A percentile compares a stretch with the other conserved stretches of the same genome.
Conservation (phyloP, 2,329 filamentous ascomycete species). For the Tetracladium maxilliforme region DNA sequence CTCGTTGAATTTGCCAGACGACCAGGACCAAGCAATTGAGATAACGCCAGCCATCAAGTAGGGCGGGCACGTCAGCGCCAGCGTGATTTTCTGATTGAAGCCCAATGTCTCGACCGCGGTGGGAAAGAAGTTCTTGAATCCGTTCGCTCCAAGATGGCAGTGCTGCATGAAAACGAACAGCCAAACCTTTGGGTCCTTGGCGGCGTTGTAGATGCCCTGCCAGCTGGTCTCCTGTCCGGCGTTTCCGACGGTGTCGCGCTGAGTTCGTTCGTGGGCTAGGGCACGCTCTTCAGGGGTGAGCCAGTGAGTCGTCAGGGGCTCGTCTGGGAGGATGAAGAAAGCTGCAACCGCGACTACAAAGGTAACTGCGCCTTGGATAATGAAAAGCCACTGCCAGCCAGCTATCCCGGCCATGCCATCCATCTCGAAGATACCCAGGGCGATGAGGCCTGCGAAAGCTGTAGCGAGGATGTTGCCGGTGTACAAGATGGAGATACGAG, state of each 20-base stretch:
- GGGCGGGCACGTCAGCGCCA: constrained; percentile 25
- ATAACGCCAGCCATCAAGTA: constrained; percentile 21
- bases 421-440: constrained; percentile 53
- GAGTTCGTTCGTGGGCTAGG: constrained; percentile 20
- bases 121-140: constrained; percentile 24
- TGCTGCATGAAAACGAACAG: constrained; percentile 30
- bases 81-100: constrained; percentile 21
- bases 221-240: constrained; percentile 16
- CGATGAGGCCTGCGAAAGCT: constrained; percentile 37
- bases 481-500: constrained; percentile 28
- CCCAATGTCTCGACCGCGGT: constrained; percentile 20
- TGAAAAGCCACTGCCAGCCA: constrained; percentile 55
- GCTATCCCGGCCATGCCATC: constrained; percentile 37
- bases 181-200: constrained; percentile 24
- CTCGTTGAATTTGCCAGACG: constrained; percentile 19
- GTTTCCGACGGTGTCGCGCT: constrained; percentile 26
- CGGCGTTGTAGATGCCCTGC: constrained; percentile 22
- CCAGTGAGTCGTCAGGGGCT: constrained; percentile 19
- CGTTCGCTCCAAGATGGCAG: constrained; percentile 25
- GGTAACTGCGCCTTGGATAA: constrained; percentile 55
- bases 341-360: constrained; percentile 38
- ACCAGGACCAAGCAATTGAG: constrained; percentile 22
- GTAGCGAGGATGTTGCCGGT: constrained; percentile 25
- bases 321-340: constrained; percentile 16
- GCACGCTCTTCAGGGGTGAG: constrained; percentile 23